phyloP scores from a whole-genome alignment of 352 stramenopile species.

The Globisporangium rhizosaccharum region DNA sequence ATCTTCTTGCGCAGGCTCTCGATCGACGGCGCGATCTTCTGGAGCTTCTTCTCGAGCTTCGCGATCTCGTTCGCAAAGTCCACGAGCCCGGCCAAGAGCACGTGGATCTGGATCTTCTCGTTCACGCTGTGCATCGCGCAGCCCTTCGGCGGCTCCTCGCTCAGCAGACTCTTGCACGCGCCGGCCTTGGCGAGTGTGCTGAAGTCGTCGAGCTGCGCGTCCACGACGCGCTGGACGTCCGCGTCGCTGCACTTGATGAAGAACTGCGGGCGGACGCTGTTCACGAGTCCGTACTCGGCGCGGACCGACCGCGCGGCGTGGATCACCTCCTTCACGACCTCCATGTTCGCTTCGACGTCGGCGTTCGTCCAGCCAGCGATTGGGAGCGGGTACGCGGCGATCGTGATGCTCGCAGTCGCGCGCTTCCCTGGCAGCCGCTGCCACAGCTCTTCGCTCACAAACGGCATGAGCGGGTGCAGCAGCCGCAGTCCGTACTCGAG shows the following conservation, averaged over 20 bases:
- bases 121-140: constrained; percentile 94
- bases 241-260: constrained; percentile 89
- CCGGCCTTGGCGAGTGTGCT: constrained; percentile 92
- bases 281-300: constrained; percentile 79
- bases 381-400: constrained; percentile 72
- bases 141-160: constrained; percentile 74
- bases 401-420: constrained; percentile 65
- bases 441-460: constrained; percentile 95
- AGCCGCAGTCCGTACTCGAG: constrained; percentile 85
- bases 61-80: constrained; percentile 88
- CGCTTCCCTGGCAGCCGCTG: constrained; percentile 77
- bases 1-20: constrained; percentile 79
- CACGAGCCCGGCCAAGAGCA: constrained; percentile 79
- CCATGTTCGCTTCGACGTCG: constrained; percentile 90
- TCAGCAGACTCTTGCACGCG: constrained; percentile 85
- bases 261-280: constrained; percentile 74
- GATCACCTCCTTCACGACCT: constrained; percentile 92
- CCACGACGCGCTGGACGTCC: constrained; percentile 63
- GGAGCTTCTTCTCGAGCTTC: constrained; percentile 88
- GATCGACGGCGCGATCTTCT: constrained; percentile 73
- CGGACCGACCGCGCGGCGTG: constrained; percentile 93
- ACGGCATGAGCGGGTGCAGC: constrained; percentile 98
- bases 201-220: constrained; percentile 92
- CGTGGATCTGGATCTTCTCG: constrained; percentile 88
- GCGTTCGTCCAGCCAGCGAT: constrained; percentile 83